Conservation (phyloP, 176 grass and related monocot species). For the Raddia distichophylla region DNA sequence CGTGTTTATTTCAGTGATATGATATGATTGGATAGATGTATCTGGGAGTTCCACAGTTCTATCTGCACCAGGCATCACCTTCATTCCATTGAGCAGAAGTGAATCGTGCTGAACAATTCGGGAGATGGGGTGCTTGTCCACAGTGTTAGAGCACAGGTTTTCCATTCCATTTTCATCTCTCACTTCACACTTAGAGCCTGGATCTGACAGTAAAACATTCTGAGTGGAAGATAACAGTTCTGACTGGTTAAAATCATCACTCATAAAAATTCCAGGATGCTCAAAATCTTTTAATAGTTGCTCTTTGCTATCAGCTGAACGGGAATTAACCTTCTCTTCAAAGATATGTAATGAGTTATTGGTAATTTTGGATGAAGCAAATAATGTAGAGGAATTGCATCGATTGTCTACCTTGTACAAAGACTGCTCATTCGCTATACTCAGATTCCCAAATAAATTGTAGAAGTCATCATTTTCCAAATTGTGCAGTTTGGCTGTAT, state of each 20-base stretch:
- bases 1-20: constrained; percentile 41
- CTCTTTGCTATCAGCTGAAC: background rate
- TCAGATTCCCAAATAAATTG: constrained; percentile 16
- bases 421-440: background rate
- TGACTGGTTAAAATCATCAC: constrained; percentile 15
- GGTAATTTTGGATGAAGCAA: constrained; percentile 15
- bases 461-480: background rate
- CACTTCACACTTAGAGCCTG: background rate
- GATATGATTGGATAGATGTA: constrained; percentile 16
- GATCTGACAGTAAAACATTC: constrained; percentile 11
- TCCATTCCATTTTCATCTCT: background rate
- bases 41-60: constrained; percentile 2
- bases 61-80: constrained; percentile 20
- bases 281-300: background rate
- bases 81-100: background rate
- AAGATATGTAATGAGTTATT: background rate
- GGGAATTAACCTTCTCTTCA: background rate
- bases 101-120: constrained; percentile 6
- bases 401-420: background rate
- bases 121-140: background rate
- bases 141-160: background rate
- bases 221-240: background rate
- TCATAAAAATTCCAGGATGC: background rate
- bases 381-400: background rate
- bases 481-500: background rate